phyloP scores from a whole-genome alignment of 2,329 filamentous ascomycete genomes.

The Hymenoscyphus albidus region DNA sequence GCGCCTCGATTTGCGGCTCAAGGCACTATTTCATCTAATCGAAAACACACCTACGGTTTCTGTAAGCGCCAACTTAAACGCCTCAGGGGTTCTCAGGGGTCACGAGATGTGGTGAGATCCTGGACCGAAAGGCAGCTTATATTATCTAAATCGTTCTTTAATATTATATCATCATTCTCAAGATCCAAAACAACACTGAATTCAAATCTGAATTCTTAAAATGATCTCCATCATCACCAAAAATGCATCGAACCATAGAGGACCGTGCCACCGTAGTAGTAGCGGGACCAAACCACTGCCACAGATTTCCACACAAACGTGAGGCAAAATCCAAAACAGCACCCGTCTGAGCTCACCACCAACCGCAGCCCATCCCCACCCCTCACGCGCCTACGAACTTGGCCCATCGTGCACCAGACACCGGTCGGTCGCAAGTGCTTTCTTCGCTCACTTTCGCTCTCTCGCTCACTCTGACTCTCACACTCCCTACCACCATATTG shows the following conservation, averaged over 20 bases:
- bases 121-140: too few relatives aligned
- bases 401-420: slow-evolving; percentile 10
- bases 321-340: slow-evolving; percentile 28
- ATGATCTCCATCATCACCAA: too few relatives aligned
- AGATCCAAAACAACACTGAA: too few relatives aligned
- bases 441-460: slow-evolving; percentile 20
- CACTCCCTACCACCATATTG: slow-evolving; percentile 14
- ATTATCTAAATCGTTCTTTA: too few relatives aligned
- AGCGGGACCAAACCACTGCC: slow-evolving; percentile 7
- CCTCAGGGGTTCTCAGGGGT: too few relatives aligned
- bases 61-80: too few relatives aligned
- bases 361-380: slow-evolving; percentile 13
- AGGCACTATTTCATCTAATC: too few relatives aligned
- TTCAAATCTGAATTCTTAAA: too few relatives aligned
- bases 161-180: too few relatives aligned
- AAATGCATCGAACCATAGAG: not conserved
- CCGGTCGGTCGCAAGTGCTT: slow-evolving; percentile 23
- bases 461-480: slow-evolving; percentile 13
- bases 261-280: slow-evolving; percentile 16
- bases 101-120: too few relatives aligned
- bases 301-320: slow-evolving; percentile 18
- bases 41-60: too few relatives aligned
- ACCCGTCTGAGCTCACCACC: slow-evolving; percentile 19
- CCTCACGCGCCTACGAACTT: slow-evolving; percentile 7
- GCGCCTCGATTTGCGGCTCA: too few relatives aligned